phyloP scores from a whole-genome alignment of 345 rosid species.

The Aquilaria sinensis region DNA sequence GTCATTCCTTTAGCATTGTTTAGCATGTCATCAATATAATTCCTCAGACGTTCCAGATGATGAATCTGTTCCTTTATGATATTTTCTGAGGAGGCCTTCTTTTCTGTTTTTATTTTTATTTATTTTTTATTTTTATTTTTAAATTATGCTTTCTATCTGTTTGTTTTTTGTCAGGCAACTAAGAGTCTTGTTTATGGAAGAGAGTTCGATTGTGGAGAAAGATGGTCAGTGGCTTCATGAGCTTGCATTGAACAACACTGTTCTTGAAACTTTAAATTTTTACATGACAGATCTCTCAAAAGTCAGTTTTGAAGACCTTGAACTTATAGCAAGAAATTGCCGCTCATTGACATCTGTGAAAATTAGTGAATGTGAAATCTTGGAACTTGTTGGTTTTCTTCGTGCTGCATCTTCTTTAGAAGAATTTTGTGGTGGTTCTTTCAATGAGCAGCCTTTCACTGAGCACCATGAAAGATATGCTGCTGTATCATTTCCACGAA shows the following conservation, averaged over 20 bases:
- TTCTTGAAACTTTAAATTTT: constrained; percentile 76
- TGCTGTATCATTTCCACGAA: constrained; percentile 50
- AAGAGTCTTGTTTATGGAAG: constrained; percentile 76
- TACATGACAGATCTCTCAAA: constrained; percentile 64
- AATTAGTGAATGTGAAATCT: constrained; percentile 66
- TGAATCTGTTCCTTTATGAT: not conserved
- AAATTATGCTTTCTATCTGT: constrained; percentile 5
- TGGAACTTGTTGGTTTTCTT: constrained; percentile 66
- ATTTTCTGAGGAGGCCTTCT: not conserved
- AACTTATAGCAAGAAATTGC: constrained; percentile 70
- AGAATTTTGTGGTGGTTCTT: constrained; percentile 89
- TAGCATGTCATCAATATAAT: too few species aligned
- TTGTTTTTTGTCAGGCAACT: constrained; percentile 46
- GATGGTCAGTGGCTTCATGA: constrained; percentile 92
- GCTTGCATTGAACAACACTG: constrained; percentile 63
- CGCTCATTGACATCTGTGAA: constrained; percentile 61
- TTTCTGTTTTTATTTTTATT: not conserved
- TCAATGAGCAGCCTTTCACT: constrained; percentile 50
- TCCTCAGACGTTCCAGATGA: too few species aligned
- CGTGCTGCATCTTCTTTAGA: constrained; percentile 57
- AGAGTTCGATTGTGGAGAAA: constrained; percentile 53
- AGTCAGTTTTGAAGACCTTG: constrained; percentile 61
- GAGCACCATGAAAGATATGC: constrained; percentile 40
- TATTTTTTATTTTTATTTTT: constrained; percentile 13
- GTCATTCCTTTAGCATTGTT: too few species aligned